Percentiles rank a stretch among this genome's conserved stretches.
Conservation (phyloP, 768 basidiomycete species). For the Lentinus brumalis region DNA sequence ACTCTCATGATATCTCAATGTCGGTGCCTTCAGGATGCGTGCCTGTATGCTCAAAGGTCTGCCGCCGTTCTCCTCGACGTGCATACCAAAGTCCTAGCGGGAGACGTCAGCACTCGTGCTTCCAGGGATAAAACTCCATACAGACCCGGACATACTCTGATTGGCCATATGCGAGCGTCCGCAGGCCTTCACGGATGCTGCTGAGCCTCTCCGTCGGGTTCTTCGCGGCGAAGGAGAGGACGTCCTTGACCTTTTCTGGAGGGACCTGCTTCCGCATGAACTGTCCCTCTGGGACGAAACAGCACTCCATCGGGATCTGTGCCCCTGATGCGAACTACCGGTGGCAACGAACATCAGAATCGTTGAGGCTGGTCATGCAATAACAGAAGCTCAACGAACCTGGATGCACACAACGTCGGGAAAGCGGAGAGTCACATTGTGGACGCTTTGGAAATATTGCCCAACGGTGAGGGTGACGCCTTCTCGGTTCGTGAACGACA, state of each 20-base stretch:
- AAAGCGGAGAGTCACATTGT: constrained; percentile 55
- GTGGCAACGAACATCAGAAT: not conserved
- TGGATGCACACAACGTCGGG: constrained; percentile 72
- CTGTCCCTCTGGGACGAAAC: constrained; percentile 63
- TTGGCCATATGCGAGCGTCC: constrained; percentile 39
- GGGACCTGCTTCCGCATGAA: constrained; percentile 75
- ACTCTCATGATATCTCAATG: constrained; percentile 61
- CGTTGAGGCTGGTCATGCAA: not conserved
- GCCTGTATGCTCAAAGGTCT: constrained; percentile 58
- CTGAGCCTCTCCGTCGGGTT: constrained; percentile 57
- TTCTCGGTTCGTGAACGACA: constrained; percentile 59
- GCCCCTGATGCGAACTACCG: constrained; percentile 61
- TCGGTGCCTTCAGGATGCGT: constrained; percentile 64
- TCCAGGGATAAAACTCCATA: not conserved
- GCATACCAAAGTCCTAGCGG: constrained; percentile 62
- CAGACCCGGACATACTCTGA: constrained; percentile 55
- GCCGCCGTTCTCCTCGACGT: constrained; percentile 45
- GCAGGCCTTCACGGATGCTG: constrained; percentile 55
- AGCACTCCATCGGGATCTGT: constrained; percentile 67
- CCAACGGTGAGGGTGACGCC: constrained; percentile 60
- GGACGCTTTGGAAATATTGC: constrained; percentile 56
- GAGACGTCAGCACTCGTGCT: not conserved
- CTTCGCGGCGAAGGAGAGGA: constrained; percentile 70
- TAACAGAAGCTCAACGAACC: constrained; percentile 39
- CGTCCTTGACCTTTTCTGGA: constrained; percentile 59